Base-by-base conservation (phyloP, 192 early-diverging fungal species). In the Umbelopsis vinacea region DNA sequence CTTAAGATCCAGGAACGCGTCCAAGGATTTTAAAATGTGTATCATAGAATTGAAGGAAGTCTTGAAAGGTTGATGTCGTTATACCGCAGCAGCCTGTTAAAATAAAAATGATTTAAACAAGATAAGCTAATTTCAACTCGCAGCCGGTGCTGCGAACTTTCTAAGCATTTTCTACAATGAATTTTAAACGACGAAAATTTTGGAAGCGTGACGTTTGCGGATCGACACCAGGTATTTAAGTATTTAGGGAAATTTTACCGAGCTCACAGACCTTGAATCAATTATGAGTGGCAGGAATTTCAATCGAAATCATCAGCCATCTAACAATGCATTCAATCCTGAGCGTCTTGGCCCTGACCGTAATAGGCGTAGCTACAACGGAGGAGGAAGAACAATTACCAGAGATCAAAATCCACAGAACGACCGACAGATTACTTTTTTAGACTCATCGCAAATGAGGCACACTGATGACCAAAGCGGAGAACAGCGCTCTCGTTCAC, bases 1-100 rank as follows among this genome's bases (percentile, higher is more conserved):
- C 83, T 99, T 68, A 96, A 94, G 87, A 92, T 97, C 53, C 84
- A 84, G 40, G 92, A 91, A 72, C 89, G 91, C 43, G 79, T 76
- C 14, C 74, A 76, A 75, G 63, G 46, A 15, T 71, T 71, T 45
- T 67, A 63, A 33, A 63, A 29, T 6, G 12, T 63, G 48, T 50
- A 50, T 50, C 15, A 21, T 50, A 50, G 9, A 50, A 50, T 43
- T 43, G 40, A 7, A 50, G 15, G 15, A 5, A 6, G 48, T 1
- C 6, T 29, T 29, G 3, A 29, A 3, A 29, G 48, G 48, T 17
- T 50, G n/a, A 50, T n/a, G 4, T 1, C 15, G 48, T 50, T 50
- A 50, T 50, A 50, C 40, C 0, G 6, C 6, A 43, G 11, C 40
- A 43, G 6, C 0, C 40, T 12, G 11, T 43, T 43, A 43, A 43